These are phyloP conservation scores for Monilinia vaccinii-corymbosi DNA, from an alignment of 2,329 filamentous ascomycete genomes.

Conservation along the genomic window DNA sequence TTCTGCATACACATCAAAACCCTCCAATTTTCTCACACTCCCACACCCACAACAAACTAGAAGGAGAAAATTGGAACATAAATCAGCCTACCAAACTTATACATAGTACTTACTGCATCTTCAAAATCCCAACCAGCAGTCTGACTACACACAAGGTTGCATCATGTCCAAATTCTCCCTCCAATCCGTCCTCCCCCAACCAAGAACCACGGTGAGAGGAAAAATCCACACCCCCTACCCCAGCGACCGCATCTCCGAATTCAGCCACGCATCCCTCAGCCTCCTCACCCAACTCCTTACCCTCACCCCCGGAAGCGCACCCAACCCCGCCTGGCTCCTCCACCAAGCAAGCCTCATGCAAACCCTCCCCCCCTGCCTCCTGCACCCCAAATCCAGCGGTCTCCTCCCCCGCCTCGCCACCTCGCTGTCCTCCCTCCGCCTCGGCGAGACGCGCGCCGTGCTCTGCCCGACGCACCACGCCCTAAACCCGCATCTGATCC, in stretches of 20 bases:
- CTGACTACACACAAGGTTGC: too few species aligned
- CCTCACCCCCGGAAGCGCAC: neutral
- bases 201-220: neutral
- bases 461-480: conserved; percentile 35
- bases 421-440: conserved; percentile 1
- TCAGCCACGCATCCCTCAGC: neutral
- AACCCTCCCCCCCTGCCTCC: conserved; percentile 14
- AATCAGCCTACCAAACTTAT: too few species aligned
- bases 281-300: conserved; percentile 13
- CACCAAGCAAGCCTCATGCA: conserved; percentile 11
- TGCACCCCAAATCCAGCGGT: neutral
- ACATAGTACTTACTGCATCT: too few species aligned
- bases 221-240: neutral
- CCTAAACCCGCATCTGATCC: conserved; percentile 37
- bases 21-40: too few species aligned
- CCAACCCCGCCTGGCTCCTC: conserved; percentile 11
- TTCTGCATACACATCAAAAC: too few species aligned
- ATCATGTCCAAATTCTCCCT: neutral
- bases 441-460: conserved; percentile 16
- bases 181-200: neutral
- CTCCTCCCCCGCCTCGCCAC: conserved; percentile 12
- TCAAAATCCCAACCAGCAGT: too few species aligned
- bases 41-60: too few species aligned
- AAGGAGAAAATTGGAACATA: too few species aligned
- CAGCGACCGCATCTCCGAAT: neutral